phyloP scores from a whole-genome alignment of 768 basidiomycete species.

The Tylopilus vinaceipallidus region DNA sequence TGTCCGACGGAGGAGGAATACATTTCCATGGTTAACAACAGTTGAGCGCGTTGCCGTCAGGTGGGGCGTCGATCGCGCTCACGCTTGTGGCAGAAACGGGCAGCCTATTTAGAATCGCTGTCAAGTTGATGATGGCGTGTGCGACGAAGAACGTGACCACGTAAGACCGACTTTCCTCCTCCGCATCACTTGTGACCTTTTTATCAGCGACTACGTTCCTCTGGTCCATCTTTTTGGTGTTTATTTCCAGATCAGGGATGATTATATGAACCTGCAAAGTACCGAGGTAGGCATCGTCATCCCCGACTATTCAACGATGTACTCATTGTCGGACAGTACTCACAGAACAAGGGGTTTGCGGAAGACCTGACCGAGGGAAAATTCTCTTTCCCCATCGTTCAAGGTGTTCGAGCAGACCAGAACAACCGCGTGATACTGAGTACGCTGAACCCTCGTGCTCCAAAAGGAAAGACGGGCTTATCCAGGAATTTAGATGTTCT shows the following conservation, averaged over 20 bases:
- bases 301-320: not conserved
- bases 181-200: not conserved
- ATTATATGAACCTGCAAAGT: constrained; percentile 93
- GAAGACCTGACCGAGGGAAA: constrained; percentile 81
- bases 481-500: constrained; percentile 64
- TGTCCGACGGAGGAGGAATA: constrained; percentile 97
- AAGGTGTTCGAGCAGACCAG: constrained; percentile 77
- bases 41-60: constrained; percentile 55
- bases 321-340: constrained; percentile 44
- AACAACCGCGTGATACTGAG: constrained; percentile 82
- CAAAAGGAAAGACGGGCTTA: not conserved
- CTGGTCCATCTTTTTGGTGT: constrained; percentile 92
- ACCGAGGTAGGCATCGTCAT: constrained; percentile 53
- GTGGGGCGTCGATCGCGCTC: constrained; percentile 47
- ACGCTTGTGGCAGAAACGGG: constrained; percentile 71
- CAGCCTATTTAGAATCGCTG: constrained; percentile 84
- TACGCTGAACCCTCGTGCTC: constrained; percentile 35
- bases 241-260: constrained; percentile 92
- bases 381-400: constrained; percentile 77
- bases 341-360: constrained; percentile 61
- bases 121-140: constrained; percentile 96
- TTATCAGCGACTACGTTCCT: constrained; percentile 78
- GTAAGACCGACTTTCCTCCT: constrained; percentile 37
- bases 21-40: constrained; percentile 94
- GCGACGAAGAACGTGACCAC: constrained; percentile 57